phyloP scores from a whole-genome alignment of 257 asterid genomes.

The Orobanche coerulescens region DNA sequence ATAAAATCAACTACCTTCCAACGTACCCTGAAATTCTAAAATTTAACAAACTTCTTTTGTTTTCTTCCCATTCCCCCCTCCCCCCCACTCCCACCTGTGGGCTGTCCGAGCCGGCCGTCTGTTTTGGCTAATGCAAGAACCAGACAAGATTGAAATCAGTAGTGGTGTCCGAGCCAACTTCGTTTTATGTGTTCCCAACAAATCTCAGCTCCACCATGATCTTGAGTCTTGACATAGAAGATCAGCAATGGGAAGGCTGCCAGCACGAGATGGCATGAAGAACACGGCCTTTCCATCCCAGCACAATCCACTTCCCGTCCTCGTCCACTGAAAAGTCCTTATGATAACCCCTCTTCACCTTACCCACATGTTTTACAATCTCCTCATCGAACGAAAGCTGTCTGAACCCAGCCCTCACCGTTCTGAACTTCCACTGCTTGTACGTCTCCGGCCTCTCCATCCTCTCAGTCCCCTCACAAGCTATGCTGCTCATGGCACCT shows the following conservation, averaged over 20 bases:
- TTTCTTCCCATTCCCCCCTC: too few relatives aligned
- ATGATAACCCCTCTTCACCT: constrained; percentile 34
- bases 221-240: too few relatives aligned
- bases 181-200: too few relatives aligned
- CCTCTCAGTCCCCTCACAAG: constrained; percentile 49
- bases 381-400: constrained; percentile 32
- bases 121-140: too few relatives aligned
- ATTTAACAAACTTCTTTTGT: too few relatives aligned
- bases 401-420: constrained; percentile 33
- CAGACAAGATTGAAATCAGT: too few relatives aligned
- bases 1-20: too few relatives aligned
- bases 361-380: constrained; percentile 23
- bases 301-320: constrained; percentile 49
- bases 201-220: too few relatives aligned
- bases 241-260: constrained; percentile 20
- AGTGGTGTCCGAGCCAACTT: too few relatives aligned
- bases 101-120: too few relatives aligned
- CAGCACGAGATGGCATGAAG: constrained; percentile 38
- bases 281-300: constrained; percentile 52
- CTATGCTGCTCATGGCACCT: constrained; percentile 29
- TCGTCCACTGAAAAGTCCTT: constrained; percentile 40
- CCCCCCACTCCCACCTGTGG: too few relatives aligned
- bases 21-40: too few relatives aligned
- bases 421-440: constrained; percentile 43
- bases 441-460: constrained; percentile 46